These are phyloP conservation scores for Epichloe hybrida DNA, from an alignment of 2,329 filamentous ascomycete species.

Conservation along the genomic window DNA sequence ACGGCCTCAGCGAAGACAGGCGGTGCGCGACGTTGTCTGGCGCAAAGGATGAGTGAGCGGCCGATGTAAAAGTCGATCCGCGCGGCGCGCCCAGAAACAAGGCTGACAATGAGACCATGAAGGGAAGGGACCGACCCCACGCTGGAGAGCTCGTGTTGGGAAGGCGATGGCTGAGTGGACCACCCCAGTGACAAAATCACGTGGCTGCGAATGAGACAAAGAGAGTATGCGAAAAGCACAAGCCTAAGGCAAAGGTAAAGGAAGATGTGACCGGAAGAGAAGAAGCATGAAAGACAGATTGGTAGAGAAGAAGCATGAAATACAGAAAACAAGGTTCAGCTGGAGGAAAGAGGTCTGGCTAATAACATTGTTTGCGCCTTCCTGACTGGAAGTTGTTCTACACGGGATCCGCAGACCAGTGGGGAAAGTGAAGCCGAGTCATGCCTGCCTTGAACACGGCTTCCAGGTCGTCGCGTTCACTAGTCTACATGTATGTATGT, in stretches of 20 bases:
- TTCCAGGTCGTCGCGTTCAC: no score
- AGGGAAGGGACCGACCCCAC: not conserved
- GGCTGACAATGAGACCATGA: conserved; percentile 5
- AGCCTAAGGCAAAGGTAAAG: no score
- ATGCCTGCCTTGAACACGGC: not conserved
- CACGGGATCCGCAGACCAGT: no score
- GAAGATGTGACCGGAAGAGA: no score
- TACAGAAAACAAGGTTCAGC: no score
- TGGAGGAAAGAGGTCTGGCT: no score
- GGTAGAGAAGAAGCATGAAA: no score
- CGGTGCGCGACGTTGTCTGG: conserved; percentile 12
- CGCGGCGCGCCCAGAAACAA: conserved; percentile 10
- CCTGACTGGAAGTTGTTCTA: no score
- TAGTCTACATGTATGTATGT: no score
- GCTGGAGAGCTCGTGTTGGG: not conserved
- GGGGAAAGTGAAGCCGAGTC: not conserved
- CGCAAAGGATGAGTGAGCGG: conserved; percentile 15
- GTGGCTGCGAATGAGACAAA: not conserved
- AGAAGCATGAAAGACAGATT: no score
- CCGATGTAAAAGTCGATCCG: conserved; percentile 19
- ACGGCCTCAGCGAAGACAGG: conserved; percentile 2
- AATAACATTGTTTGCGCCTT: no score
- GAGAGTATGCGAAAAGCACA: not conserved
- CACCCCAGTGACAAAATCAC: not conserved
- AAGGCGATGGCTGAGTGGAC: not conserved